Conservation (phyloP, 768 basidiomycete genomes). For the Mycena galopus region DNA sequence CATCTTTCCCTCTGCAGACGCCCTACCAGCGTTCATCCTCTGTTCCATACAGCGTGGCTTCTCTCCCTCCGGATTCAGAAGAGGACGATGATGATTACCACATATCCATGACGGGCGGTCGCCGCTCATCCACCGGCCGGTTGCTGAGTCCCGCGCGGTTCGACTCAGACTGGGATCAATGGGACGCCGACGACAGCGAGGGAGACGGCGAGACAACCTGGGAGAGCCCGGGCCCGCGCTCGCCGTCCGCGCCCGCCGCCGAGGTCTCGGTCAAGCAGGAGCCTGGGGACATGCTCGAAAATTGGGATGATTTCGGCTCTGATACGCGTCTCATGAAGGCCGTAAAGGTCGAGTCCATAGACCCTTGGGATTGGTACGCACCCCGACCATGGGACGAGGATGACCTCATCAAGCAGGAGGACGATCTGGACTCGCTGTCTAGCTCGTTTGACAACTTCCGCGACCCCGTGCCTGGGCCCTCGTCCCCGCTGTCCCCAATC, state of each 20-base stretch:
- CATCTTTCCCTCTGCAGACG: conserved; percentile 43
- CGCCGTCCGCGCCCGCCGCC: conserved; percentile 67
- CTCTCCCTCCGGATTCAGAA: conserved; percentile 81
- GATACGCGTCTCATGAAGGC: conserved; percentile 15
- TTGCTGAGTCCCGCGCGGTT: conserved; percentile 38
- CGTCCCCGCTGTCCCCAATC: conserved; percentile 31
- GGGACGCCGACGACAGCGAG: conserved; percentile 61
- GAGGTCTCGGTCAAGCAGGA: conserved; percentile 69
- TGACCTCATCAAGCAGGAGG: conserved; percentile 60
- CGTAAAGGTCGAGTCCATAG: conserved; percentile 60
- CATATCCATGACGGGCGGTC: conserved; percentile 57
- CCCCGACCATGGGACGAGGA: conserved; percentile 50
- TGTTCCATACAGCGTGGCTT: conserved; percentile 66
- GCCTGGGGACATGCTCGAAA: conserved; percentile 72
- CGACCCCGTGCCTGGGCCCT: conserved; percentile 39
- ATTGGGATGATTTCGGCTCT: conserved; percentile 75
- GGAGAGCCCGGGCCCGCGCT: conserved; percentile 75
- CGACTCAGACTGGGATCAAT: conserved; percentile 53
- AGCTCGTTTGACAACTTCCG: conserved; percentile 40
- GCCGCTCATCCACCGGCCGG: conserved; percentile 48
- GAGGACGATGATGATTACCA: conserved; percentile 68
- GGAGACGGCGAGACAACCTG: conserved; percentile 71
- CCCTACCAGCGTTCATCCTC: conserved; percentile 70
- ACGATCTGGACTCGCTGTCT: conserved; percentile 54
- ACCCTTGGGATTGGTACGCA: conserved; percentile 59